Conservation (phyloP, 148 eudicot species). For the Silene latifolia region DNA sequence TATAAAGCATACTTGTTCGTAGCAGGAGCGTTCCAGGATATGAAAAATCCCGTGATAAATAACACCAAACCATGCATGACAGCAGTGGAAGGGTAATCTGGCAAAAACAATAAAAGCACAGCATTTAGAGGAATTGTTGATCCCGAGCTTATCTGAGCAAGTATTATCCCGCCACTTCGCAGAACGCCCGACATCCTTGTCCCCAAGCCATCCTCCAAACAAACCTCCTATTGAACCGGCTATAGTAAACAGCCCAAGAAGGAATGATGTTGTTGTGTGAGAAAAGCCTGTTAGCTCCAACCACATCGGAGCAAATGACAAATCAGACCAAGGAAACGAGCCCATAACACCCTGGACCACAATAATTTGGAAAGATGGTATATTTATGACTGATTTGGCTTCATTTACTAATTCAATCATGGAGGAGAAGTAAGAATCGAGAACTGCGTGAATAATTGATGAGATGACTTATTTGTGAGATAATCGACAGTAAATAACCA, state of each 20-base stretch:
- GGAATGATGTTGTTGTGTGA: conserved; percentile 54
- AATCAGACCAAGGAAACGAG: conserved; percentile 93
- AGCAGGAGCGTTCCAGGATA: no score
- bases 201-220: conserved; percentile 87
- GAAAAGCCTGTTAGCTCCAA: conserved; percentile 78
- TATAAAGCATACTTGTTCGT: no score
- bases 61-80: conserved; percentile 49
- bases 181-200: conserved; percentile 50
- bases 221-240: conserved; percentile 76
- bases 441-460: no score
- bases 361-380: no score
- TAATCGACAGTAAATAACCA: no score
- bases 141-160: conserved; percentile 91
- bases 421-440: no score
- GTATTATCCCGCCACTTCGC: no score
- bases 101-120: conserved; percentile 57
- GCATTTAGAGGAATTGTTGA: conserved; percentile 80
- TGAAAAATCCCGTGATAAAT: no score
- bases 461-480: no score
- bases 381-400: no score
- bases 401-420: no score
- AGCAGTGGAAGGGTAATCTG: conserved; percentile 55
- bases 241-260: conserved; percentile 53
- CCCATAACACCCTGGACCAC: no score
- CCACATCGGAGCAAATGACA: conserved; percentile 93